Evolutionary conservation across 129 eudicot genomes (phyloP), one percentile per base, ranked within the genome.

Genomic region (Gnaphalium uliginosum): DNA sequence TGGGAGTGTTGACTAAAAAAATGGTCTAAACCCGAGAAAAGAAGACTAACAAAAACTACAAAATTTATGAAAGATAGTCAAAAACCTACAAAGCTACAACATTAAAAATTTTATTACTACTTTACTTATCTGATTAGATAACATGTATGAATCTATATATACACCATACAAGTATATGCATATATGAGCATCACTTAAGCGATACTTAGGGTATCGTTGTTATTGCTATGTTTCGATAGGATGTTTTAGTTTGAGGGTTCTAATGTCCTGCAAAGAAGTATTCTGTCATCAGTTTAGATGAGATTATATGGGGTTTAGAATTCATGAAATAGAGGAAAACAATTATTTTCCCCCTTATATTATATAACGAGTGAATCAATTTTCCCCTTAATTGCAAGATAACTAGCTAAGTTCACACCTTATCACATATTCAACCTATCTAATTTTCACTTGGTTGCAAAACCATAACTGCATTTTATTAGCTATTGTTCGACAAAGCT

Each of bases 51-150:
- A 76, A 64, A 73, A 30, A 51, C 23, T 48, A 5, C 33, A 66
- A 54, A 32, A 21, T 64, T 29, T 17, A 17, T 35, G 4, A 29
- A 6, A 76, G 66, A 63, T 50, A 10, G 63, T 51, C 22, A 76
- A 24, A 76, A 64, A 58, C 62, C 79, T 48, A 63, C 48, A 75
- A 62, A 46, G 25, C 61, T 43, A 64, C 71, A 73, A 1, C 35
- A 37, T 7, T 57, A 60, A 9, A 39, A 39, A 17, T 26, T 6
- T 61, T 26, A 41, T 61, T 29, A 41, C 69, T 26, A 51, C 35
- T n/a, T n/a, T n/a, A n/a, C n/a, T n/a, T 23, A 75, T 75, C 71
- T 63, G 32, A 21, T 35, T 62, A 62, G 61, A 63, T 43, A 23
- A 27, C 72, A 63, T 18, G 6, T 33, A 5, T 63, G 64, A 17